Evolutionary conservation across 1,139 yeast genomes (phyloP).

Genomic region (Kurtzmaniella quercitrusa): DNA sequence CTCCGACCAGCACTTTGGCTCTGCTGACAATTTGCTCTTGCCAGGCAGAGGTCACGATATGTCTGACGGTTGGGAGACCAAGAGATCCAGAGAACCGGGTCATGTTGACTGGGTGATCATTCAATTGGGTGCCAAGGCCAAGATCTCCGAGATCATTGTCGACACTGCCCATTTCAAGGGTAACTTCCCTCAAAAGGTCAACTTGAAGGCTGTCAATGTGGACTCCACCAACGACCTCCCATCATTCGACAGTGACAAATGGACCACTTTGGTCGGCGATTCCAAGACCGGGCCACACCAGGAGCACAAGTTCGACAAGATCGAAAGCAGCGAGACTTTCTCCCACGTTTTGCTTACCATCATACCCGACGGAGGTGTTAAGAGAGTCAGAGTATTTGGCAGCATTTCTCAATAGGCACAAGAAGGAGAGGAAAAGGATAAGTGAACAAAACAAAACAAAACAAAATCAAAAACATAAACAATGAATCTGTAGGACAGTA

Average conservation of each 20-base stretch:
- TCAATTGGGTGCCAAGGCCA: constrained; percentile 64
- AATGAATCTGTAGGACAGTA: no score
- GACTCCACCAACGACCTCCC: constrained; percentile 33
- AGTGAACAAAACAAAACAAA: no score
- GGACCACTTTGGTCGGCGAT: constrained; percentile 66
- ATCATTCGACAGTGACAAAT: constrained; percentile 35
- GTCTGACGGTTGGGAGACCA: constrained; percentile 99
- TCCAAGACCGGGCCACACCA: constrained; percentile 75
- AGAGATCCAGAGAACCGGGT: constrained; percentile 74
- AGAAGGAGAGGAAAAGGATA: no score
- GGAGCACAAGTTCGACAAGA: constrained; percentile 58
- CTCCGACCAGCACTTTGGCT: constrained; percentile 91
- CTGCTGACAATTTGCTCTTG: constrained; percentile 79
- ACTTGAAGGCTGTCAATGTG: constrained; percentile 52
- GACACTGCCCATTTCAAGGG: constrained; percentile 96
- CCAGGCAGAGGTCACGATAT: constrained; percentile 95
- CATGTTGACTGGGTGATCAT: constrained; percentile 91
- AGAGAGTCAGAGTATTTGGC: constrained; percentile 82
- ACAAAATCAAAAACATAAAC: no score
- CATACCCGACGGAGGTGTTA: constrained; percentile 95
- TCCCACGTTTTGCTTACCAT: constrained; percentile 77
- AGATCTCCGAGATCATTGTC: constrained; percentile 56
- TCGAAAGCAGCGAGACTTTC: constrained; percentile 19
- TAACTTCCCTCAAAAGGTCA: constrained; percentile 79
- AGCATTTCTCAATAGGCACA: constrained; percentile 30